A percentile compares a stretch with the other conserved stretches of the same genome.
These are phyloP conservation scores for Leccinum variicolor DNA, from an alignment of 768 basidiomycete genomes.

Conservation along the genomic window DNA sequence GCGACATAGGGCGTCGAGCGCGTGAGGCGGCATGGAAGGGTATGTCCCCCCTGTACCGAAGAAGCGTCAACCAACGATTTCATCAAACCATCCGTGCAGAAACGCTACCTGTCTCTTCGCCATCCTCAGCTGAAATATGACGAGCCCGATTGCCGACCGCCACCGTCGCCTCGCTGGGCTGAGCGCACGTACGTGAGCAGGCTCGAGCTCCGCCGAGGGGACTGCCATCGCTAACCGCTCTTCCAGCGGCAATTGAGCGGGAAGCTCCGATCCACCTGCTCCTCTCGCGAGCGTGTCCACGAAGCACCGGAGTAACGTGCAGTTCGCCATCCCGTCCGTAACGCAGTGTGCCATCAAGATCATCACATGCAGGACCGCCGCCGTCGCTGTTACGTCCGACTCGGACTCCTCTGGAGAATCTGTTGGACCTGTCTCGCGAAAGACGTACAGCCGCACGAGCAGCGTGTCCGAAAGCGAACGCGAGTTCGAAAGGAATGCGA, in stretches of 20 bases:
- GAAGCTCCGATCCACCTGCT: background rate
- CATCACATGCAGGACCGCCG: conserved; percentile 39
- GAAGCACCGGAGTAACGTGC: conserved; percentile 42
- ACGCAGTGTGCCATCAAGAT: conserved; percentile 47
- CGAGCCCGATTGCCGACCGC: conserved; percentile 40
- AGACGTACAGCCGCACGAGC: conserved; percentile 41
- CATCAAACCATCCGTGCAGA: background rate
- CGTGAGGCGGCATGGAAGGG: conserved; percentile 44
- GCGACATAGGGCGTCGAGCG: conserved; percentile 33
- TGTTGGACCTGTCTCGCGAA: conserved; percentile 27
- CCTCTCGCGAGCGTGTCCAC: conserved; percentile 36
- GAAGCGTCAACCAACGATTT: background rate
- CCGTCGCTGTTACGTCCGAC: conserved; percentile 33
- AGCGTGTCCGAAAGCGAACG: conserved; percentile 41
- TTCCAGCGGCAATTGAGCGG: conserved; percentile 26
- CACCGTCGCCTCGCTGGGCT: conserved; percentile 40
- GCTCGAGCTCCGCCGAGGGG: conserved; percentile 37
- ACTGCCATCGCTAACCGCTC: conserved; percentile 41
- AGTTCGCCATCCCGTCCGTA: conserved; percentile 46
- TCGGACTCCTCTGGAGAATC: background rate
- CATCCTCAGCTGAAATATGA: conserved; percentile 34
- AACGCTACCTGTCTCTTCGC: conserved; percentile 35
- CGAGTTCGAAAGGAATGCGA: conserved; percentile 32
- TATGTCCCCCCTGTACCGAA: conserved; percentile 53
- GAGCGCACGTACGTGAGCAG: conserved; percentile 25